These are phyloP conservation scores for Amanita subjunquillea DNA, from an alignment of 768 basidiomycete genomes.

Conservation along the genomic window DNA sequence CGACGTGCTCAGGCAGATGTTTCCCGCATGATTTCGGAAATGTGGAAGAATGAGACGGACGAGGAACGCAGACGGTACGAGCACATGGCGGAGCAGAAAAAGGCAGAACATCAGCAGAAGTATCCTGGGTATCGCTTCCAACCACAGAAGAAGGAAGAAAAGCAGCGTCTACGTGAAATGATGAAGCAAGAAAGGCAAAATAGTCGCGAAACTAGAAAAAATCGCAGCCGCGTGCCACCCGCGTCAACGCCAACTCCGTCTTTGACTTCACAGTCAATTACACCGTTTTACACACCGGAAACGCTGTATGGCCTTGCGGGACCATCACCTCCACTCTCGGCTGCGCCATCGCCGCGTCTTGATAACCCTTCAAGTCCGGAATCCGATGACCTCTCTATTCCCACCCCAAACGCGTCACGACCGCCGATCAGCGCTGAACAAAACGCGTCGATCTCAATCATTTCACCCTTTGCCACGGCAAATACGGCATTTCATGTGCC, in stretches of 20 bases:
- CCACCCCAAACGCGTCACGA: slow-evolving; percentile 7
- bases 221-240: slow-evolving; percentile 9
- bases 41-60: slow-evolving; percentile 52
- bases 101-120: slow-evolving; percentile 35
- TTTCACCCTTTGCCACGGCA: slow-evolving; percentile 3
- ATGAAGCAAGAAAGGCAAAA: slow-evolving; percentile 31
- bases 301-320: slow-evolving; percentile 26
- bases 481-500: not conserved
- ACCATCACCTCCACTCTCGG: slow-evolving; percentile 45
- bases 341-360: slow-evolving; percentile 33
- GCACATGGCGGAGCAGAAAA: slow-evolving; percentile 38
- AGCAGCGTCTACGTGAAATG: slow-evolving; percentile 27
- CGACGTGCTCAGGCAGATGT: slow-evolving; percentile 49
- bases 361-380: slow-evolving; percentile 2
- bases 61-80: slow-evolving; percentile 42
- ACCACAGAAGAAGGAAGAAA: slow-evolving; percentile 45
- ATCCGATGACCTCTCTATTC: not conserved
- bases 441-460: slow-evolving; percentile 2
- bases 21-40: slow-evolving; percentile 47
- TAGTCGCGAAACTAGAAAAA: slow-evolving; percentile 15
- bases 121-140: slow-evolving; percentile 52
- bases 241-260: slow-evolving; percentile 10
- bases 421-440: slow-evolving; percentile 4
- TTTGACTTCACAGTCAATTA: slow-evolving; percentile 9
- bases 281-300: slow-evolving; percentile 14